A percentile compares a stretch with the other conserved stretches of the same genome.
Evolutionary conservation across 768 basidiomycete species (phyloP).

Genomic region (Rhodotorula kratochvilovae): DNA sequence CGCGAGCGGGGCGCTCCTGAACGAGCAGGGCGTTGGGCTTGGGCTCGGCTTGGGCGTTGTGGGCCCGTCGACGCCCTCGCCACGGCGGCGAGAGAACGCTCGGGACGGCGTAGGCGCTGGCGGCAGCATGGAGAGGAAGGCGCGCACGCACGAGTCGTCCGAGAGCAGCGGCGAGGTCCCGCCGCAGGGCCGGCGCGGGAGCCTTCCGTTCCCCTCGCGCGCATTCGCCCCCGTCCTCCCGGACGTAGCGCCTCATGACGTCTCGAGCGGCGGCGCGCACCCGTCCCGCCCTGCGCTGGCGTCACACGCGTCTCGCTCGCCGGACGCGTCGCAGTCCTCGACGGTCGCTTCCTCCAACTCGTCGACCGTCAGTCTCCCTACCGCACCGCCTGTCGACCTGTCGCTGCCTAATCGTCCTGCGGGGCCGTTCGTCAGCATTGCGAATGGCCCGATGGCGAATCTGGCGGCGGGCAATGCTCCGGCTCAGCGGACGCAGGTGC

Average conservation of each 20-base stretch:
- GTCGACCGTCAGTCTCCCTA: constrained; percentile 13
- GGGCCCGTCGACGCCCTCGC: neutral
- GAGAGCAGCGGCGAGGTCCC: neutral
- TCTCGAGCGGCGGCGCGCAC: too few relatives aligned
- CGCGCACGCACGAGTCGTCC: neutral
- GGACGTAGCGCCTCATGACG: neutral
- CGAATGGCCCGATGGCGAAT: constrained; percentile 12
- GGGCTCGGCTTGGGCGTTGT: neutral
- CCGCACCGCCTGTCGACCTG: constrained; percentile 14
- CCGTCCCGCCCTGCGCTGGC: neutral
- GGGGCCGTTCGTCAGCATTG: constrained; percentile 19
- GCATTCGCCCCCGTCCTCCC: neutral
- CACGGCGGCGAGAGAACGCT: too few relatives aligned
- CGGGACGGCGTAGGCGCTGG: too few relatives aligned
- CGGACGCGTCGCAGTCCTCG: neutral
- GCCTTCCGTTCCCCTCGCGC: neutral
- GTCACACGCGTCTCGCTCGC: neutral
- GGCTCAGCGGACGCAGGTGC: neutral
- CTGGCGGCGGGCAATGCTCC: constrained; percentile 1
- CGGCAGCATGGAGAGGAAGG: neutral
- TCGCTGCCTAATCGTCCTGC: neutral
- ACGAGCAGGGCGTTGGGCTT: neutral
- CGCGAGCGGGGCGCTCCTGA: neutral
- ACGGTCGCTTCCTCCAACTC: neutral
- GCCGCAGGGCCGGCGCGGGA: neutral